These are phyloP conservation scores for Carex pumila DNA, from an alignment of 176 grass and related monocot genomes.

Conservation along the genomic window DNA sequence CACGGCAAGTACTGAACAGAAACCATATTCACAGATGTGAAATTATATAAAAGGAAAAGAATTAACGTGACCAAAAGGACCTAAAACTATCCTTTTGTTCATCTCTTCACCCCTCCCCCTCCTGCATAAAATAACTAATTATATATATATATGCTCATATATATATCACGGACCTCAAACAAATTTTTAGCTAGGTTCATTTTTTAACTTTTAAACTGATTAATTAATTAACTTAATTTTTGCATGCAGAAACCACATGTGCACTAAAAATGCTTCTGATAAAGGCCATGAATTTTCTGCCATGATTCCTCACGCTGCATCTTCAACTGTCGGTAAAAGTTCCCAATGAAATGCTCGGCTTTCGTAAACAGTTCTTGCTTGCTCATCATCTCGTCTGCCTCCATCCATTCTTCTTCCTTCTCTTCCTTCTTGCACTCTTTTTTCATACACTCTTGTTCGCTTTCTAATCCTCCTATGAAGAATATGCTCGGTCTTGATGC, in stretches of 20 bases:
- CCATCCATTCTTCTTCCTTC: neutral
- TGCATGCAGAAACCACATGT: neutral
- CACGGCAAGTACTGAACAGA: neutral
- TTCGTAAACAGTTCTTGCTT: slow-evolving; percentile 64
- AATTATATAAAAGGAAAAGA: slow-evolving; percentile 7
- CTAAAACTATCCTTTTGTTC: neutral
- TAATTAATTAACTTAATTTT: neutral
- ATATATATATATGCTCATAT: neutral
- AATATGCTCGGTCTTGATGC: slow-evolving; percentile 60
- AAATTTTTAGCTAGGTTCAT: neutral
- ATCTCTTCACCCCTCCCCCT: neutral
- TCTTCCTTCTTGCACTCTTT: neutral
- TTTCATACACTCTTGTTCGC: neutral
- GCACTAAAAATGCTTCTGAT: slow-evolving; percentile 28
- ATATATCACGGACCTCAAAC: neutral
- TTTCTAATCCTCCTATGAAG: slow-evolving; percentile 39
- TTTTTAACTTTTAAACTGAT: neutral
- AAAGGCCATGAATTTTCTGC: slow-evolving; percentile 64
- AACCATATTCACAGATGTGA: neutral
- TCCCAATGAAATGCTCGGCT: slow-evolving; percentile 59
- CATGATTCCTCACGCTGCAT: slow-evolving; percentile 75
- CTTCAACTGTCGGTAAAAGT: slow-evolving; percentile 71
- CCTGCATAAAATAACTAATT: neutral
- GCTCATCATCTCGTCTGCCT: slow-evolving; percentile 27
- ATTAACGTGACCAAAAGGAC: neutral